These are phyloP conservation scores for Coleophoma eucalyptorum DNA, from an alignment of 2,329 filamentous ascomycete species.

Conservation along the genomic window DNA sequence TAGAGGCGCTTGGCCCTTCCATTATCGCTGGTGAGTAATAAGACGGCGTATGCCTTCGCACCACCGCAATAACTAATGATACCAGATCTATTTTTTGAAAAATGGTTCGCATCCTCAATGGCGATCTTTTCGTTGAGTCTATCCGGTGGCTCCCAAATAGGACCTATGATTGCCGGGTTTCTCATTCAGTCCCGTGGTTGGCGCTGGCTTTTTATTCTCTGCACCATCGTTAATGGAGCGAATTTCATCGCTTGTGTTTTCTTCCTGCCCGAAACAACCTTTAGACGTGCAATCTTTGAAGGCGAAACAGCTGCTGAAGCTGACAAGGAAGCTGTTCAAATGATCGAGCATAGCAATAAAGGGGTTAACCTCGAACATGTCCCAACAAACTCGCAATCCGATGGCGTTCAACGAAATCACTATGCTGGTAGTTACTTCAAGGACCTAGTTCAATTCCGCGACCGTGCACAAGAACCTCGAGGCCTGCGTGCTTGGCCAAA, in stretches of 20 bases:
- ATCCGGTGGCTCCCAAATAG: slow-evolving; percentile 29
- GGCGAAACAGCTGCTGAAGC: slow-evolving; percentile 18
- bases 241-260: slow-evolving; percentile 28
- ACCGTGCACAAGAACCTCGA: slow-evolving; percentile 14
- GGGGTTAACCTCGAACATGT: slow-evolving; percentile 11
- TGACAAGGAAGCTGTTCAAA: slow-evolving; percentile 16
- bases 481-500: slow-evolving; percentile 13
- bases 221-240: slow-evolving; percentile 25
- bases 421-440: slow-evolving; percentile 26
- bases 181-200: slow-evolving; percentile 29
- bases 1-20: slow-evolving; percentile 29
- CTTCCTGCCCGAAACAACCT: slow-evolving; percentile 31
- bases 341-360: slow-evolving; percentile 9
- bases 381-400: slow-evolving; percentile 1
- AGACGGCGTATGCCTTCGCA: neutral
- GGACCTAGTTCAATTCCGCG: slow-evolving; percentile 21
- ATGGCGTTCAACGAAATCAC: slow-evolving; percentile 4
- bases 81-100: slow-evolving; percentile 13
- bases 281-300: slow-evolving; percentile 19
- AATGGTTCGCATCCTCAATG: slow-evolving; percentile 24
- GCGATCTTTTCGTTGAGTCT: slow-evolving; percentile 28
- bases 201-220: slow-evolving; percentile 33
- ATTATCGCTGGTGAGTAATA: slow-evolving; percentile 24
- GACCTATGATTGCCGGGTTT: slow-evolving; percentile 30
- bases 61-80: neutral